Percentiles rank a stretch among this genome's conserved stretches.
Conservation (phyloP, 176 grass and related monocot genomes). For the Cenchrus americanus region DNA sequence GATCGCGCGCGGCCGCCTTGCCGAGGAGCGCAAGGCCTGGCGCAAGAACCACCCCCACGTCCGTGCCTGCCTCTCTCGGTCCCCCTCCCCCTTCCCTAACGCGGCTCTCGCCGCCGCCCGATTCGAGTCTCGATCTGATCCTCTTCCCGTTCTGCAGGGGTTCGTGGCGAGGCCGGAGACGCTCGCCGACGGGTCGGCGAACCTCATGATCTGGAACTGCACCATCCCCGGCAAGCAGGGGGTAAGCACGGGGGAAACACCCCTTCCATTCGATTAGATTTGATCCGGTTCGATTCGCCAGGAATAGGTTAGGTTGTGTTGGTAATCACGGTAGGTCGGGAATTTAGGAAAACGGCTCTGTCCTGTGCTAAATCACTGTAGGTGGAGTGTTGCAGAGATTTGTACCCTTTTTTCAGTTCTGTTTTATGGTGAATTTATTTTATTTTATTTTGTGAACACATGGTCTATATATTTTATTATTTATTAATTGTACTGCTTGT, state of each 20-base stretch:
- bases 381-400: background rate
- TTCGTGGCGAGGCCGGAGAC: conserved; percentile 72
- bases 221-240: conserved; percentile 72
- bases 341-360: conserved; percentile 1
- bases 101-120: background rate
- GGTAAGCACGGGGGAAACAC: conserved; percentile 31
- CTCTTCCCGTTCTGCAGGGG: conserved; percentile 37
- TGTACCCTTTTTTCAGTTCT: background rate
- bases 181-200: conserved; percentile 53
- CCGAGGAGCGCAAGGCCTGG: conserved; percentile 83
- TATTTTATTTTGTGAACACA: background rate
- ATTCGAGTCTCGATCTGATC: conserved; percentile 37
- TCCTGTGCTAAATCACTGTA: conserved; percentile 9
- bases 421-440: background rate
- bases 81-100: background rate
- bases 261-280: background rate
- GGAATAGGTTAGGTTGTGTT: background rate
- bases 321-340: background rate
- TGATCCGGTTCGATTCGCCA: conserved; percentile 10
- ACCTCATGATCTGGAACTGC: conserved; percentile 74
- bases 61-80: background rate
- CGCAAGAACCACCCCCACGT: conserved; percentile 76
- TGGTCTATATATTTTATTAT: conserved; percentile 22
- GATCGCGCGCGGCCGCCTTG: conserved; percentile 67
- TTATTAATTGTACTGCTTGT: background rate